Conservation (phyloP, 352 stramenopile species). For the Globisporangium okanoganense region DNA sequence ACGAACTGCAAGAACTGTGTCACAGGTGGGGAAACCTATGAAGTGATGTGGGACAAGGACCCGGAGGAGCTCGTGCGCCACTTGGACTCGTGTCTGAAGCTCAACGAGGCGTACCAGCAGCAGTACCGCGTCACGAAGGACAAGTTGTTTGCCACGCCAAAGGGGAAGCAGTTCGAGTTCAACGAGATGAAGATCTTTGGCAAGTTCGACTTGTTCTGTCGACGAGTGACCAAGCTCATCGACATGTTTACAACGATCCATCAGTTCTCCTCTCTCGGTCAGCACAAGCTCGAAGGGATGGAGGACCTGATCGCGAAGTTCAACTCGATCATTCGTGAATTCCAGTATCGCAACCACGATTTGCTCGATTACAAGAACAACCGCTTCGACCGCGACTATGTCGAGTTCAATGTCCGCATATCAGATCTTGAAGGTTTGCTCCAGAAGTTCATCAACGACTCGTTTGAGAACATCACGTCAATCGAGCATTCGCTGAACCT, state of each 20-base stretch:
- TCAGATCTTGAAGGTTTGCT: constrained; percentile 95
- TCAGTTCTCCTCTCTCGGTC: constrained; percentile 90
- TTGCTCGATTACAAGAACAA: constrained; percentile 99
- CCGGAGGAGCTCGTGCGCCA: constrained; percentile 93
- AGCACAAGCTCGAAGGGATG: constrained; percentile 93
- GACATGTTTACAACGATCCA: constrained; percentile 99
- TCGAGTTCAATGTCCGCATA: constrained; percentile 95
- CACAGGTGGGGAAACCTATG: constrained; percentile 74
- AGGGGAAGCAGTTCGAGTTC: constrained; percentile 99
- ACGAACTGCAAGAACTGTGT: constrained; percentile 96
- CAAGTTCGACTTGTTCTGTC: constrained; percentile 98
- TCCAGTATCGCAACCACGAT: constrained; percentile 96
- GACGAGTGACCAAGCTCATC: constrained; percentile 97
- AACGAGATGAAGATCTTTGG: constrained; percentile 99
- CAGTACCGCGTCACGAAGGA: constrained; percentile 97
- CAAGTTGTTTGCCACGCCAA: constrained; percentile 94
- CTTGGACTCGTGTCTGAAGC: constrained; percentile 95
- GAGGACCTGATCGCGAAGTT: constrained; percentile 92
- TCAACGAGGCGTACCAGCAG: constrained; percentile 98
- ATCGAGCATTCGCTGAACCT: constrained; percentile 97
- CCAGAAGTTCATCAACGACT: constrained; percentile 99
- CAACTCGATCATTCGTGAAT: constrained; percentile 95
- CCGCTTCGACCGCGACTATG: constrained; percentile 96
- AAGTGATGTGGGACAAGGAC: constrained; percentile 95
- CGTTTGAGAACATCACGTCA: constrained; percentile 98